phyloP scores from a whole-genome alignment of 352 stramenopile genomes.

The Pythium utonaiense region DNA sequence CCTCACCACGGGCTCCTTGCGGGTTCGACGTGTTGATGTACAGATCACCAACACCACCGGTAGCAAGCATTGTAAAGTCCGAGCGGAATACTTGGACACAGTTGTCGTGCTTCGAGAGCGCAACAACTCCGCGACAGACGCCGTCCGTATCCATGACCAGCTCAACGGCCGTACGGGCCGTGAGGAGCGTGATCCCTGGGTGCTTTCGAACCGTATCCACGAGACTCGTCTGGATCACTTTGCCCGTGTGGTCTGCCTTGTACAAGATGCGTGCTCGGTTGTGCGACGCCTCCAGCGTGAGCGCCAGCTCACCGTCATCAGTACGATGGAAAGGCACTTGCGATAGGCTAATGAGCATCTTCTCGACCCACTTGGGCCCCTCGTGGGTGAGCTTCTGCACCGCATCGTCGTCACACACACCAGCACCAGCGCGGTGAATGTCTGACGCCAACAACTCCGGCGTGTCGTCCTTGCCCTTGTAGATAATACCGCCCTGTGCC shows the following conservation, averaged over 20 bases:
- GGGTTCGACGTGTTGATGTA: conserved; percentile 97
- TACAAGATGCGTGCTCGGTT: conserved; percentile 92
- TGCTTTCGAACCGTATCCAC: conserved; percentile 81
- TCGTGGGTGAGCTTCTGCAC: conserved; percentile 91
- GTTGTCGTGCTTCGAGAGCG: conserved; percentile 34
- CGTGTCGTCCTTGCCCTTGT: conserved; percentile 87
- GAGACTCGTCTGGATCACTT: conserved; percentile 90
- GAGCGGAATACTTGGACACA: conserved; percentile 60
- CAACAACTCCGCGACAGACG: conserved; percentile 55
- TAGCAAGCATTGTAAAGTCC: conserved; percentile 88
- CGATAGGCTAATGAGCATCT: conserved; percentile 82
- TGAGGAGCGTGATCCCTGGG: conserved; percentile 76
- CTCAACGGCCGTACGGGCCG: conserved; percentile 63
- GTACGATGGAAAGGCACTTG: conserved; percentile 89
- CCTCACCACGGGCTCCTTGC: conserved; percentile 63
- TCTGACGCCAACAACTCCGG: conserved; percentile 84
- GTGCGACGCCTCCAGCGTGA: conserved; percentile 91
- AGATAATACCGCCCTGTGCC: conserved; percentile 96
- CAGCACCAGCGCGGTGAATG: conserved; percentile 90
- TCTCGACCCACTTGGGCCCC: conserved; percentile 84
- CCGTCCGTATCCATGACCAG: conserved; percentile 56
- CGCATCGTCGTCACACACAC: conserved; percentile 87
- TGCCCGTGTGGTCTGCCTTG: conserved; percentile 92
- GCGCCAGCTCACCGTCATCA: conserved; percentile 57
- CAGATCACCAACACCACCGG: conserved; percentile 89